Conservation (phyloP, 768 basidiomycete species). For the Sistotremastrum niveocremeum region DNA sequence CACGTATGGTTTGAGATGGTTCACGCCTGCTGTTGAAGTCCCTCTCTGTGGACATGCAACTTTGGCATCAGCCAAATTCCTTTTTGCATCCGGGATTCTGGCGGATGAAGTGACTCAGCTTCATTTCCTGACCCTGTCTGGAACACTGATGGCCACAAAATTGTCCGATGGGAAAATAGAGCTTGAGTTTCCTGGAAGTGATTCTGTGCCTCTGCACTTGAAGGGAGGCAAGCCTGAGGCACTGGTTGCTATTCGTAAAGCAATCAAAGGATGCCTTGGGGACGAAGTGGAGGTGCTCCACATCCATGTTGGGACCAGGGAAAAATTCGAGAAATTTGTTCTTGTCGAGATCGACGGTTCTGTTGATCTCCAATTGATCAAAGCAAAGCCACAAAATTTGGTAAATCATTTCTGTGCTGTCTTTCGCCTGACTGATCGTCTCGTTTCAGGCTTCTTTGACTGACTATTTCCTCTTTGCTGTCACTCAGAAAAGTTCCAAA, state of each 20-base stretch:
- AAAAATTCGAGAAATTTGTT: slow-evolving; percentile 6
- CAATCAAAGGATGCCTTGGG: neutral
- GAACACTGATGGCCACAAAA: slow-evolving; percentile 7
- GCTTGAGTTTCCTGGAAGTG: slow-evolving; percentile 14
- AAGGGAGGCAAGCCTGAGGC: slow-evolving; percentile 3
- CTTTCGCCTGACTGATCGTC: too few relatives aligned
- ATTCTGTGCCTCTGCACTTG: slow-evolving; percentile 1
- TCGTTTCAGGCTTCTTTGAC: too few relatives aligned
- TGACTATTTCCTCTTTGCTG: too few relatives aligned
- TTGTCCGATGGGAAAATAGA: slow-evolving; percentile 7
- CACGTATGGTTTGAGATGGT: slow-evolving; percentile 16
- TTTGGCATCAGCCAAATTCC: slow-evolving; percentile 15
- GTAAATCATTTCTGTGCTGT: slow-evolving; percentile 6
- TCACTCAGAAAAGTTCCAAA: slow-evolving; percentile 4
- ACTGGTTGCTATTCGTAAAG: neutral
- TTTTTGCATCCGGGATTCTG: slow-evolving; percentile 8
- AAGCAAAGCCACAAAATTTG: slow-evolving; percentile 8
- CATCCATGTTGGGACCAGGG: slow-evolving; percentile 4
- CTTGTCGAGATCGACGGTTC: slow-evolving; percentile 13
- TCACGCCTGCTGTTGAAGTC: slow-evolving; percentile 13
- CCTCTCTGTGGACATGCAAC: slow-evolving; percentile 22
- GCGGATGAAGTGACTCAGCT: slow-evolving; percentile 5
- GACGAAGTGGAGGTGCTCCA: slow-evolving; percentile 6
- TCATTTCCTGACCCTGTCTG: slow-evolving; percentile 11
- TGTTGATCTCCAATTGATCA: slow-evolving; percentile 8